Conservation (phyloP, 495 filamentous ascomycete genomes). For the Aspergillus ellipticus region DNA sequence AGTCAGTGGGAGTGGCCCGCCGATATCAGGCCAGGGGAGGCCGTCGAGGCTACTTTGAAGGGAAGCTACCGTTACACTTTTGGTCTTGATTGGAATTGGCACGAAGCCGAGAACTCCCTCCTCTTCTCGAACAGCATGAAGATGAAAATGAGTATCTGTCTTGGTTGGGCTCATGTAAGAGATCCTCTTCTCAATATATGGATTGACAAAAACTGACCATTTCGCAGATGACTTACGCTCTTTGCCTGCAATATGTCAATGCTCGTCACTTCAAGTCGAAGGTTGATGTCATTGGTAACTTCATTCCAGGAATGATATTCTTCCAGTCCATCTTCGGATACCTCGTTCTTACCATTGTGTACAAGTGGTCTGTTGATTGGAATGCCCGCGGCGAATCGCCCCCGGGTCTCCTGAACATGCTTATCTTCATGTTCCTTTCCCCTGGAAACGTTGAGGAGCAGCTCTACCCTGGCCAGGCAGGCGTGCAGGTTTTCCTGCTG, state of each 20-base stretch:
- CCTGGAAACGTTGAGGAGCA: conserved; percentile 71
- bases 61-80: conserved; percentile 84
- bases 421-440: conserved; percentile 98
- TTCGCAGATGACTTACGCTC: conserved; percentile 88
- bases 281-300: conserved; percentile 95
- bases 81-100: conserved; percentile 96
- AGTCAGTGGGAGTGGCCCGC: conserved; percentile 86
- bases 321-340: conserved; percentile 99
- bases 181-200: neutral
- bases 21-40: conserved; percentile 55
- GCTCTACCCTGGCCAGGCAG: conserved; percentile 72
- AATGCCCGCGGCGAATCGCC: conserved; percentile 56
- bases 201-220: conserved; percentile 9
- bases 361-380: conserved; percentile 97
- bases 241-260: conserved; percentile 90
- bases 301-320: conserved; percentile 97
- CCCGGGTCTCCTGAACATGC: conserved; percentile 92
- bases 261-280: conserved; percentile 89
- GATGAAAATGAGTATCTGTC: conserved; percentile 97
- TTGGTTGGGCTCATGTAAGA: conserved; percentile 86
- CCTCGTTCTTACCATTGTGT: conserved; percentile 86
- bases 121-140: conserved; percentile 97
- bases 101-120: conserved; percentile 87
- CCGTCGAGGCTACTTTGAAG: conserved; percentile 61
- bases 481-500: conserved; percentile 74